Conservation (phyloP, 1,284 basidiomycete genomes). For the Cronartium quercuum region DNA sequence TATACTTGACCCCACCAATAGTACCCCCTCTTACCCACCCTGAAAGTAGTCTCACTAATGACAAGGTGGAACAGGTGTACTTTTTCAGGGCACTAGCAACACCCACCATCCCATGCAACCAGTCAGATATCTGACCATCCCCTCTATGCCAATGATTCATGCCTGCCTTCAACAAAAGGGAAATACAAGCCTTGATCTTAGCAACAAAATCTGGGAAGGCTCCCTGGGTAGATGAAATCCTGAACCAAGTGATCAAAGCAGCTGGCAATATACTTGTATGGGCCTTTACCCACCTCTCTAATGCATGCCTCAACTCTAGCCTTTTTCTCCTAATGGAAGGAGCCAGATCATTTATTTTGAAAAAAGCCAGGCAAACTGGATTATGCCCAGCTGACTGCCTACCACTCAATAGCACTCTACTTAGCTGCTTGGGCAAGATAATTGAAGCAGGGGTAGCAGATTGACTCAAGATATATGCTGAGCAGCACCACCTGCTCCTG, state of each 20-base stretch:
- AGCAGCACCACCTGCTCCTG: neutral
- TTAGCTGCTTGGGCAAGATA: conserved; percentile 4
- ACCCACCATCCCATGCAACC: neutral
- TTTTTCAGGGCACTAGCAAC: neutral
- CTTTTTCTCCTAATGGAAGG: neutral
- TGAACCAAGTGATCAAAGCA: neutral
- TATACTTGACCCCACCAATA: neutral
- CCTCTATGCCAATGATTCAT: neutral
- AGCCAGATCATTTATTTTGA: neutral
- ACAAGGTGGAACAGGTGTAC: neutral
- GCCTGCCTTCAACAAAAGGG: neutral
- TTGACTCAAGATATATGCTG: neutral
- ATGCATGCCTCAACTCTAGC: neutral
- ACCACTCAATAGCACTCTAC: neutral
- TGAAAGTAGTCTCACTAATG: neutral
- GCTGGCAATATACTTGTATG: neutral
- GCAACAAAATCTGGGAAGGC: neutral
- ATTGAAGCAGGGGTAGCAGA: neutral
- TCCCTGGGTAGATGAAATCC: neutral
- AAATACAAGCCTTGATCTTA: neutral
- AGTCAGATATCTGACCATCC: neutral
- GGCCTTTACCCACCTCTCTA: neutral
- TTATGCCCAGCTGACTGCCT: neutral
- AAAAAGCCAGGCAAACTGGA: conserved; percentile 2
- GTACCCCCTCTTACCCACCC: neutral